Evolutionary conservation across 1,139 yeast genomes (phyloP), one percentile per base, ranked within the genome.

Genomic region (Geotrichum citri-aurantii): DNA sequence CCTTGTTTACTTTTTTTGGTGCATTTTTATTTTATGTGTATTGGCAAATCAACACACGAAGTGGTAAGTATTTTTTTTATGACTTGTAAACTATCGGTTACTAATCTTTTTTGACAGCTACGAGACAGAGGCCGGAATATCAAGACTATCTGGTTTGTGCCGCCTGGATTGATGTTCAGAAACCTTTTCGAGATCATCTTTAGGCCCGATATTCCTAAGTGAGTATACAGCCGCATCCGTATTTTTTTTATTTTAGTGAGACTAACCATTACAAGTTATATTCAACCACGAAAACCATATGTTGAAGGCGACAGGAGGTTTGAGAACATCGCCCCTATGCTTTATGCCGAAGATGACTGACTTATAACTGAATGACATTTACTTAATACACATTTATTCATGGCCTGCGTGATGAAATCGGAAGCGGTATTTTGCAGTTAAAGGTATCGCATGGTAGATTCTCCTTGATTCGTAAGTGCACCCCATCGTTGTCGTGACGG

Each of bases 191-290:
- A 57, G 10, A 59, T 56, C 5, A 23, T 56, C 40, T 61, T 60
- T 27, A 57, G 62, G 44, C 64, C 64, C 7, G 61, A 61, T 26
- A 53, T 52, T 29, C 58, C 60, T 21, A 60, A 58, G 57, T 55
- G 40, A 44, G 62, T 59, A n/a, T n/a, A 42, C 6, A 50, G 2
- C 46, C 12, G 42, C 27, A 10, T 19, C 17, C 23, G 49, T 6
- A 12, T n/a, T 42, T 19, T 29, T 14, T 44, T 42, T 17, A 19
- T 24, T 26, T 44, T 7, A n/a, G n/a, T 19, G 44, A 26, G 4
- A 50, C 57, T 37, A 48, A 55, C 47, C 10, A 3, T 33, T 52
- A 56, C 44, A 24, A 61, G 55, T 55, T 57, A 44, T 19, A 21
- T 51, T 37, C 54, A 59, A 50, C 59, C 64, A 12, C 50, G 63